phyloP scores from a whole-genome alignment of 2,329 filamentous ascomycete genomes.

The Cladosporium sp. region DNA sequence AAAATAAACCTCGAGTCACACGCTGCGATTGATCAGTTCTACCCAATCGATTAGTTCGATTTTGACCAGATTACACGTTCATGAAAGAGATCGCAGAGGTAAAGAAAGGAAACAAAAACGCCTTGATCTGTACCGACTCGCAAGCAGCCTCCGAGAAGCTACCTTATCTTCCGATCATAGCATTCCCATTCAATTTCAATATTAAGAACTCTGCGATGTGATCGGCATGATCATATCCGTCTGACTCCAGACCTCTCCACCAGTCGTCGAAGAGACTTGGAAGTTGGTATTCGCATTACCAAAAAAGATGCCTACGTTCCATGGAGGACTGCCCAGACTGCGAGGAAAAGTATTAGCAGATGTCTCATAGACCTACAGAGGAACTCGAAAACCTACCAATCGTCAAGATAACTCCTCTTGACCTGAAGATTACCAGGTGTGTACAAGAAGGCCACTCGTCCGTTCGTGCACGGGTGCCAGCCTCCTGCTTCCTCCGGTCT shows the following conservation, averaged over 20 bases:
- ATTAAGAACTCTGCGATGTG: constrained; percentile 8
- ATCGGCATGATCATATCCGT: background rate
- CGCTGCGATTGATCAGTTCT: no score
- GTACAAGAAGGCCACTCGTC: background rate
- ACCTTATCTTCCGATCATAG: no score
- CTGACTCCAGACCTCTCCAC: constrained; percentile 1
- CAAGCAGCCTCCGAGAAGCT: no score
- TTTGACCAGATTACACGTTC: no score
- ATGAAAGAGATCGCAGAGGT: no score
- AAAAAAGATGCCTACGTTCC: constrained; percentile 2
- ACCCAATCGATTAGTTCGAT: no score
- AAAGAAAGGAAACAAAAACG: no score
- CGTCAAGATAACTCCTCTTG: background rate
- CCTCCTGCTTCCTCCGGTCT: background rate
- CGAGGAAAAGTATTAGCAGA: no score
- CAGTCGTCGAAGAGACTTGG: background rate
- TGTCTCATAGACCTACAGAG: no score
- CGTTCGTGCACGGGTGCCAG: background rate
- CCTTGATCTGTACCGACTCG: no score
- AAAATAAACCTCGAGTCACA: no score
- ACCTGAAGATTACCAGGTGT: background rate
- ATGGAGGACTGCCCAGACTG: background rate
- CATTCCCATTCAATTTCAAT: no score
- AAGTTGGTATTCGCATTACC: constrained; percentile 3
- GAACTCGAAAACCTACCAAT: constrained; percentile 3